Evolutionary conservation across 306 rosid species (phyloP).

Genomic region (Phaseolus lunatus): DNA sequence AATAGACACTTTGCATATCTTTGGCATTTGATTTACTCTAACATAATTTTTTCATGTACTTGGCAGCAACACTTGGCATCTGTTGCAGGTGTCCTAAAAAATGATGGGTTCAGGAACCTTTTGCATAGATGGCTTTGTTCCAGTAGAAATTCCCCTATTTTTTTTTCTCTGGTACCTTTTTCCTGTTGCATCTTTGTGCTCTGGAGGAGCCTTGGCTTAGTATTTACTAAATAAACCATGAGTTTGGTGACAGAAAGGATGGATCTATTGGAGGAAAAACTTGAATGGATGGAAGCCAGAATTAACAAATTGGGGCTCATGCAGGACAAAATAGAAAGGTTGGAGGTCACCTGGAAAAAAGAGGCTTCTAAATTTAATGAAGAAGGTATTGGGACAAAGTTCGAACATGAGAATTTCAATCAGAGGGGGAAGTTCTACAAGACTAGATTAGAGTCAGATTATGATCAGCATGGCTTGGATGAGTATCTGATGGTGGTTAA

Average conservation of each 20-base stretch:
- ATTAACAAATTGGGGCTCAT: background rate
- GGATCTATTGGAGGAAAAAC: background rate
- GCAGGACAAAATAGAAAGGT: background rate
- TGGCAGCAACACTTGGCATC: background rate
- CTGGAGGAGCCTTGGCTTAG: background rate
- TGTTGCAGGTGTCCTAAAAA: background rate
- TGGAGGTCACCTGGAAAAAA: background rate
- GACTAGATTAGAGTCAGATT: background rate
- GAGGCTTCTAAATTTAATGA: background rate
- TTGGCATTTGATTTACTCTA: background rate
- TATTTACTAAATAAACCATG: background rate
- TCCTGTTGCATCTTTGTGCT: background rate
- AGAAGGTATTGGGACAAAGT: background rate
- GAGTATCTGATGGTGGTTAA: background rate
- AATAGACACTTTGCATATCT: background rate
- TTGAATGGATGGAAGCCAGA: background rate
- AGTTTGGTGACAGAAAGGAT: background rate
- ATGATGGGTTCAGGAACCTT: background rate
- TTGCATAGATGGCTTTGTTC: background rate
- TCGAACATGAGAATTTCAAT: background rate
- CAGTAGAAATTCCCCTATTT: background rate
- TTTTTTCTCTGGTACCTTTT: background rate
- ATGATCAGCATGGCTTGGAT: background rate
- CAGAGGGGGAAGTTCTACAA: background rate
- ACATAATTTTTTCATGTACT: background rate